Percentiles rank a stretch among this genome's conserved stretches.
Evolutionary conservation across 805 yeast species (phyloP).

Genomic region (Candida ponderosae): DNA sequence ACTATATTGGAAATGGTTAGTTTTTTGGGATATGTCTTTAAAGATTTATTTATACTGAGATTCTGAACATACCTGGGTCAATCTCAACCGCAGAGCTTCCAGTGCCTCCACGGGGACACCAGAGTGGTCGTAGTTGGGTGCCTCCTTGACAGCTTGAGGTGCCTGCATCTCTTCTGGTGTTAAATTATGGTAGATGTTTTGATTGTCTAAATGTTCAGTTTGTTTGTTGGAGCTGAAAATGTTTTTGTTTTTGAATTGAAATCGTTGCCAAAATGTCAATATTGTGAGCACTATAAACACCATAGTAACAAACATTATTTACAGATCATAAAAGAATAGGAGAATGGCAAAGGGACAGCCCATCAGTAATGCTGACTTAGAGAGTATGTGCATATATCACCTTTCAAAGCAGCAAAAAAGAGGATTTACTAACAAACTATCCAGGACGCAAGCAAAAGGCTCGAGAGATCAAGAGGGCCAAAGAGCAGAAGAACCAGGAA

Average conservation of each 20-base stretch:
- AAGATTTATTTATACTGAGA: slow-evolving; percentile 6
- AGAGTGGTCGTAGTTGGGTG: slow-evolving; percentile 22
- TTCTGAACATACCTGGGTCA: slow-evolving; percentile 37
- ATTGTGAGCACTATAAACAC: not conserved
- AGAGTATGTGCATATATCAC: slow-evolving; percentile 12
- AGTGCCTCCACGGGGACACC: slow-evolving; percentile 55
- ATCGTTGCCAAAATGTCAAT: not conserved
- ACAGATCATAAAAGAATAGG: no score
- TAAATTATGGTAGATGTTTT: not conserved
- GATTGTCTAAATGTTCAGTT: no score
- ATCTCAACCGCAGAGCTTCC: slow-evolving; percentile 53
- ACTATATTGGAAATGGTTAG: no score
- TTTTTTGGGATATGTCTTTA: slow-evolving; percentile 9
- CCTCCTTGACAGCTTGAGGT: slow-evolving; percentile 7
- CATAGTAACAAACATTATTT: no score
- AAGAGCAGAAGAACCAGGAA: slow-evolving; percentile 14
- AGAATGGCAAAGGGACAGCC: not conserved
- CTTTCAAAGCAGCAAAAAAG: no score
- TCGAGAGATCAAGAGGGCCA: slow-evolving; percentile 17
- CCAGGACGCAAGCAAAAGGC: slow-evolving; percentile 20
- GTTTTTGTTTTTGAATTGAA: not conserved
- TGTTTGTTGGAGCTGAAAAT: no score
- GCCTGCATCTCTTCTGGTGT: slow-evolving; percentile 8
- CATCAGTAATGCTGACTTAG: slow-evolving; percentile 4
- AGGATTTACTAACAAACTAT: not conserved